Evolutionary conservation across 2,329 filamentous ascomycete genomes (phyloP).

Genomic region (Aspergillus sclerotialis): DNA sequence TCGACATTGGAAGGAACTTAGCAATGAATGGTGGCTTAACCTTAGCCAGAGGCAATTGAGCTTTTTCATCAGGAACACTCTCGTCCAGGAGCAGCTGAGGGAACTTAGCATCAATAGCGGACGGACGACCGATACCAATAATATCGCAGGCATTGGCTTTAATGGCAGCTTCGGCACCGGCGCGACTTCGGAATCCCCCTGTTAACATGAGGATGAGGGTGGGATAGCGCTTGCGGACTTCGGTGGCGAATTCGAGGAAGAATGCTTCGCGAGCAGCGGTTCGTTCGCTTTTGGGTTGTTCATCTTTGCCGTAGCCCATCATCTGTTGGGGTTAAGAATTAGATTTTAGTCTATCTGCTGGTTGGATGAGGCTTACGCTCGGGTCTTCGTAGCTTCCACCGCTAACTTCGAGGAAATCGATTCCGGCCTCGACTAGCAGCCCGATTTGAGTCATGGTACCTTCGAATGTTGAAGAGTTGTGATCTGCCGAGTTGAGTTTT

Average conservation of each 20-base stretch:
- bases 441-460: conserved; percentile 54
- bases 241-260: conserved; percentile 60
- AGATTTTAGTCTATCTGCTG: neutral
- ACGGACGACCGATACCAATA: conserved; percentile 43
- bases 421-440: conserved; percentile 32
- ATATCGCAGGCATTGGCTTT: conserved; percentile 42
- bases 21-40: conserved; percentile 17
- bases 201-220: conserved; percentile 50
- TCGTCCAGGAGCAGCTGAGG: conserved; percentile 28
- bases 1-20: conserved; percentile 16
- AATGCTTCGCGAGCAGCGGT: conserved; percentile 57
- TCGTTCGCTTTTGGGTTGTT: conserved; percentile 27
- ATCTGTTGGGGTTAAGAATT: conserved; percentile 18
- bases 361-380: conserved; percentile 24
- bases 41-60: conserved; percentile 16
- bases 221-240: conserved; percentile 41
- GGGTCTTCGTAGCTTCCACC: conserved; percentile 56
- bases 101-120: conserved; percentile 38
- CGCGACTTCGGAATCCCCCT: conserved; percentile 54
- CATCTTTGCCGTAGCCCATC: conserved; percentile 19
- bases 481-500: conserved; percentile 47
- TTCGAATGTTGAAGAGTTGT: conserved; percentile 29
- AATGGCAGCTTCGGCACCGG: conserved; percentile 45
- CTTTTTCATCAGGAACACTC: conserved; percentile 17
- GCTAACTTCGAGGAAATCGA: conserved; percentile 64